Conservation (phyloP, 352 stramenopile genomes). For the Pythium grandisporangium region DNA sequence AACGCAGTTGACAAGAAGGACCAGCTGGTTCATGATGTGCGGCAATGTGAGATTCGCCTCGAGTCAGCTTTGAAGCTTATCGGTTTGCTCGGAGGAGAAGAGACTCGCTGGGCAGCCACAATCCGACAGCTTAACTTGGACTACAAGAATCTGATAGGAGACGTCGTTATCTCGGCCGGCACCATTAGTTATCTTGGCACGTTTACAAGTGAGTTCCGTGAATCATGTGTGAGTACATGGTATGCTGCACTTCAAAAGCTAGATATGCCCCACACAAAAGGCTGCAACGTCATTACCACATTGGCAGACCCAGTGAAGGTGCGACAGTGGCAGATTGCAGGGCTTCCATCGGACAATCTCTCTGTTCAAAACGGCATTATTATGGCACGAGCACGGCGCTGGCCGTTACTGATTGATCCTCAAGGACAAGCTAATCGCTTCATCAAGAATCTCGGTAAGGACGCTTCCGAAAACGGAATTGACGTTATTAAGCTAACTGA, state of each 20-base stretch:
- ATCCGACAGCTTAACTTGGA: conserved; percentile 71
- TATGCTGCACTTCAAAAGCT: conserved; percentile 64
- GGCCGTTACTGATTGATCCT: conserved; percentile 88
- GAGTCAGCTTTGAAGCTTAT: conserved; percentile 89
- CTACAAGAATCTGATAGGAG: conserved; percentile 86
- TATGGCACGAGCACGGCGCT: conserved; percentile 84
- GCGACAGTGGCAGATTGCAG: conserved; percentile 87
- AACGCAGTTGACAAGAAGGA: conserved; percentile 84
- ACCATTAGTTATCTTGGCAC: conserved; percentile 91
- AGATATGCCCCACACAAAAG: conserved; percentile 69
- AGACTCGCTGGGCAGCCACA: conserved; percentile 83
- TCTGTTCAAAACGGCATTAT: conserved; percentile 93
- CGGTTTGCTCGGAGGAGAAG: conserved; percentile 82
- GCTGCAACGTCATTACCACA: conserved; percentile 85
- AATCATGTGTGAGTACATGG: conserved; percentile 78
- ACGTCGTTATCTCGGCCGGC: conserved; percentile 87
- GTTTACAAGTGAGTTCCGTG: conserved; percentile 91
- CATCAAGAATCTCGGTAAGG: conserved; percentile 89
- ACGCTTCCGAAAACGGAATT: conserved; percentile 77
- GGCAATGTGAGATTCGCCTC: conserved; percentile 80
- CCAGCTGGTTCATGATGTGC: conserved; percentile 66
- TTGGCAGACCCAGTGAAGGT: conserved; percentile 87
- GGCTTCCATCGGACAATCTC: conserved; percentile 83
- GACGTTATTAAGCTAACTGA: conserved; percentile 81
- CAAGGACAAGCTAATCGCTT: conserved; percentile 91